Conservation (phyloP, 441 rosid genomes). For the Bocquillonia castaneifolia region DNA sequence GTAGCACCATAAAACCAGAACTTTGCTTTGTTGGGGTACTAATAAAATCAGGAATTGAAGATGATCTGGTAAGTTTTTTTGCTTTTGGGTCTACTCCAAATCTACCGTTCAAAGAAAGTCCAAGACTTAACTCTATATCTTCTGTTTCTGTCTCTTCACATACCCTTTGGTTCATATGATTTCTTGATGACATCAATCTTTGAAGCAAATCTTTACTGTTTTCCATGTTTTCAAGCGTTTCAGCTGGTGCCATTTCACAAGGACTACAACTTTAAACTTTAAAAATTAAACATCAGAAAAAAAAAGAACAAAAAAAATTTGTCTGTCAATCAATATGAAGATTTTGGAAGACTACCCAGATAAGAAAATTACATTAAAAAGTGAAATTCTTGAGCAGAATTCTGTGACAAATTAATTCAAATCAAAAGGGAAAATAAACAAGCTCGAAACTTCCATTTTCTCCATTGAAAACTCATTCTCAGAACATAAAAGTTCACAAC, state of each 20-base stretch:
- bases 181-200: slow-evolving; percentile 35
- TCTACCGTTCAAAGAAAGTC: slow-evolving; percentile 70
- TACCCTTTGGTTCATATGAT: slow-evolving; percentile 22
- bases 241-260: slow-evolving; percentile 33
- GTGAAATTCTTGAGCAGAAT: not conserved
- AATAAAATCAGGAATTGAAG: slow-evolving; percentile 59
- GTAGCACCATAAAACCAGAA: slow-evolving; percentile 12
- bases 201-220: slow-evolving; percentile 38
- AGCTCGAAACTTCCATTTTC: slow-evolving; percentile 28
- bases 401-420: not conserved
- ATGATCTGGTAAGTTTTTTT: slow-evolving; percentile 45
- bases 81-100: slow-evolving; percentile 77
- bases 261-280: not conserved
- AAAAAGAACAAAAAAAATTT: too few species aligned
- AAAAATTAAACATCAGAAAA: too few species aligned
- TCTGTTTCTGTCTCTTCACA: slow-evolving; percentile 16
- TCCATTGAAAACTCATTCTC: slow-evolving; percentile 4
- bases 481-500: not conserved
- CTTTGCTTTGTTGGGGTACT: slow-evolving; percentile 27
- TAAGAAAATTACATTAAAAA: slow-evolving; percentile 5
- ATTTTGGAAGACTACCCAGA: slow-evolving; percentile 15
- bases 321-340: too few species aligned
- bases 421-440: slow-evolving; percentile 21
- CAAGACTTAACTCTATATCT: slow-evolving; percentile 65
- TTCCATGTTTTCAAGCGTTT: slow-evolving; percentile 15